Evolutionary conservation across 1,139 yeast species (phyloP), one percentile per base, ranked within the genome.

Genomic region (Taiozyma sp.): DNA sequence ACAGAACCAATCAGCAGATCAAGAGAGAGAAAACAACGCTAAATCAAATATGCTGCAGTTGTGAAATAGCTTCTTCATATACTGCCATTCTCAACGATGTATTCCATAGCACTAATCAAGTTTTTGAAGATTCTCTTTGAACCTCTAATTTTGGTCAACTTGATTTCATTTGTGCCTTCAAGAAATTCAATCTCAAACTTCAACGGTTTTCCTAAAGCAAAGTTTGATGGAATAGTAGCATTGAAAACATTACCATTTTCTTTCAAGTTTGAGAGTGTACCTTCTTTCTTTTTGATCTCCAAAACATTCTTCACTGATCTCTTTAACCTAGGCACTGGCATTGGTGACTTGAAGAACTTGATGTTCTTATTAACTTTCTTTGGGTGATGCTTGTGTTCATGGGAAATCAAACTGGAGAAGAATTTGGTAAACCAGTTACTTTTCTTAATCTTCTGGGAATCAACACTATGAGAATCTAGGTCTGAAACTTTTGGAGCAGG

Each of bases 101-200:
- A 65, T 48, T 66, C 68, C 51, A 72, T 63, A 48, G 81, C 80
- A 41, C 70, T 71, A 13, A 72, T 67, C 60, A 83, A 68, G 59
- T 74, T 80, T 47, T 67, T 69, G 65, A 81, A 82, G 19, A 82
- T 79, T 60, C 74, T 79, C 35, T 71, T 71, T n/a, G 83, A 75
- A 11, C 88, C 88, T 62, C 75, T 79, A 37, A 74, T 64, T 62
- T 76, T 78, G 43, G 69, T 71, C 52, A 83, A 68, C 53, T 76
- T 75, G 50, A 82, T 69, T 30, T 58, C 57, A 46, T 58, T 59
- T 2, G 48, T 29, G 3, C 54, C 57, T 24, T 56, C 52, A 30
- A 74, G 67, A 24, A 77, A 70, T 50, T 68, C 75, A 44, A 79
- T 75, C 57, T 70, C 72, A 59, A 79, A 79, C 55, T 69, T 72